A percentile compares a stretch with the other conserved stretches of the same genome.
phyloP scores from a whole-genome alignment of 495 filamentous ascomycete species.

The Aspergillus asperescens region DNA sequence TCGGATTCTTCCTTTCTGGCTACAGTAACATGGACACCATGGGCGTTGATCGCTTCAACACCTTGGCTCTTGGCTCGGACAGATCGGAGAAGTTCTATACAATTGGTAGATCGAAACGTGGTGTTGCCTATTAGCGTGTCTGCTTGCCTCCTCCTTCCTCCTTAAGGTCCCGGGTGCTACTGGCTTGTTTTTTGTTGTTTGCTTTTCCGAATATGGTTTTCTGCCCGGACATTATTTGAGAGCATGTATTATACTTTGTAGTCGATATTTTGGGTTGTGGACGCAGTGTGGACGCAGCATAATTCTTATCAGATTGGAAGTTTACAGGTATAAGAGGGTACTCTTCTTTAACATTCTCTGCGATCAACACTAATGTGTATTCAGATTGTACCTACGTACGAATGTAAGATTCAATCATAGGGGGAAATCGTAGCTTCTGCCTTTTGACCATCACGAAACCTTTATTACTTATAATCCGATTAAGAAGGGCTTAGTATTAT shows the following conservation, averaged over 20 bases:
- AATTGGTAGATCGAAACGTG: conserved; percentile 30
- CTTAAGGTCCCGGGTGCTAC: no score
- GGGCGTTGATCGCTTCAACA: conserved; percentile 67
- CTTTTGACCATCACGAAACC: no score
- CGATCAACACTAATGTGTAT: no score
- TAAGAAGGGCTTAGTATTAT: no score
- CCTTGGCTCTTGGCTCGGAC: conserved; percentile 47
- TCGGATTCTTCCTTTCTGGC: conserved; percentile 86
- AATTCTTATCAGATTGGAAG: no score
- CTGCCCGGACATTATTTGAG: neutral
- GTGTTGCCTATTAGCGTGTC: conserved; percentile 27
- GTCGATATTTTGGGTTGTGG: neutral
- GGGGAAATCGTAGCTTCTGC: no score
- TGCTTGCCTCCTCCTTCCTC: neutral
- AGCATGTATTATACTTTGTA: neutral
- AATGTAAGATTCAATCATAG: no score
- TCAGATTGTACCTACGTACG: no score
- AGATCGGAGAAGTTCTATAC: conserved; percentile 37
- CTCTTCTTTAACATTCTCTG: no score
- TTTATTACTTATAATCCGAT: no score
- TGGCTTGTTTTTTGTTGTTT: neutral
- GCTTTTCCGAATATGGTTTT: neutral
- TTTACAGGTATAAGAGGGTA: no score
- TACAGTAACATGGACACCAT: conserved; percentile 58
- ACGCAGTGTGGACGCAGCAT: no score